Evolutionary conservation across 1,139 yeast genomes (phyloP).

Genomic region (Pichia sp.): DNA sequence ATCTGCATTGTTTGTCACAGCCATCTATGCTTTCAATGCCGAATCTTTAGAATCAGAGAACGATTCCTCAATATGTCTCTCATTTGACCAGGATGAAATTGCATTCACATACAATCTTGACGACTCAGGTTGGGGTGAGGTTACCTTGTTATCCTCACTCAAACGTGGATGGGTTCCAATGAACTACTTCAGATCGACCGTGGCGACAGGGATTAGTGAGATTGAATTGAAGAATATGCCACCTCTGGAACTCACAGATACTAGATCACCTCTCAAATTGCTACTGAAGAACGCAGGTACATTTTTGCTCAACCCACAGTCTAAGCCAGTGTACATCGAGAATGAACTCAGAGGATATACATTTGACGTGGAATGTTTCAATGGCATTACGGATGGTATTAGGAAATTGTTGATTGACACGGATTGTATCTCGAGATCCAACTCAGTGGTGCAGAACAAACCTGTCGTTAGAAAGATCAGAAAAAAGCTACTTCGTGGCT

Average conservation of each 20-base stretch:
- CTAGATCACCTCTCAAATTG: constrained; percentile 47
- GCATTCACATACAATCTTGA: constrained; percentile 88
- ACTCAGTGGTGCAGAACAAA: constrained; percentile 63
- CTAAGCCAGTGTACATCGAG: constrained; percentile 33
- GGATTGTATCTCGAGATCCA: constrained; percentile 78
- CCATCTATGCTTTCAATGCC: constrained; percentile 77
- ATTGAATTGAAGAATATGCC: constrained; percentile 26
- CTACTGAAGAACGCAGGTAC: constrained; percentile 69
- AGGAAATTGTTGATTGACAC: constrained; percentile 67
- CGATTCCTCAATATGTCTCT: constrained; percentile 74
- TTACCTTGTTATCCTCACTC: constrained; percentile 61
- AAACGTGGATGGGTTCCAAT: constrained; percentile 96
- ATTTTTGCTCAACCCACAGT: constrained; percentile 64
- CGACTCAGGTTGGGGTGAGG: constrained; percentile 98
- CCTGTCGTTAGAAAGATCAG: constrained; percentile 68
- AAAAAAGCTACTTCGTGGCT: constrained; percentile 77
- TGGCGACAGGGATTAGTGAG: constrained; percentile 25
- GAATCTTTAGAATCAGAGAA: constrained; percentile 54
- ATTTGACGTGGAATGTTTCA: constrained; percentile 37
- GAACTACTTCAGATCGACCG: constrained; percentile 71
- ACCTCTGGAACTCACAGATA: constrained; percentile 22
- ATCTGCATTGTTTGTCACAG: constrained; percentile 41
- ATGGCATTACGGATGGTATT: constrained; percentile 77
- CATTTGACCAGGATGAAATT: constrained; percentile 72
- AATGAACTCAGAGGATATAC: constrained; percentile 35